Conservation (phyloP, 345 rosid species). For the Bretschneidera sinensis region DNA sequence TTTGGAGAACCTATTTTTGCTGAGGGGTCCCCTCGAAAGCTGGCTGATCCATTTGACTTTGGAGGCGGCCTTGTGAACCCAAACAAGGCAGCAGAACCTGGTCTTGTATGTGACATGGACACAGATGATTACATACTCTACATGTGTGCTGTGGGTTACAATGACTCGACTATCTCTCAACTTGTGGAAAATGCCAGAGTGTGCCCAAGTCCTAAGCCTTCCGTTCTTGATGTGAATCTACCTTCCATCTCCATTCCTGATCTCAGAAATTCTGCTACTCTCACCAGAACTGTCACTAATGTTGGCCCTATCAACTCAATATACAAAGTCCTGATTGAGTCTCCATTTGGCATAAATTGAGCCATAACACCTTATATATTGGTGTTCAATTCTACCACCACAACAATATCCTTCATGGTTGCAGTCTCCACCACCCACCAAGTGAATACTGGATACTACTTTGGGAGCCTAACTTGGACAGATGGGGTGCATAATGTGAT, state of each 20-base stretch:
- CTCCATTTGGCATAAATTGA: conserved; percentile 30
- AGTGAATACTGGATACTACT: conserved; percentile 31
- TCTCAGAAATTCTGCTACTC: conserved; percentile 12
- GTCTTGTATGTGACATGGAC: conserved; percentile 53
- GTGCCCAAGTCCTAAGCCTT: conserved; percentile 22
- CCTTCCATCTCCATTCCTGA: conserved; percentile 41
- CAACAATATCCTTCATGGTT: conserved; percentile 20
- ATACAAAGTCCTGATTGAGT: conserved; percentile 23
- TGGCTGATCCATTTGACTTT: conserved; percentile 45
- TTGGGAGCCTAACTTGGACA: conserved; percentile 45
- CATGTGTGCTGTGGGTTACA: conserved; percentile 42
- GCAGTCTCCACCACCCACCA: conserved; percentile 19
- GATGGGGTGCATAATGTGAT: conserved; percentile 29
- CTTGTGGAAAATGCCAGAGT: conserved; percentile 25
- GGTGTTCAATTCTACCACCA: conserved; percentile 21
- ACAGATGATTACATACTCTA: conserved; percentile 39
- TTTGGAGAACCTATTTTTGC: conserved; percentile 36
- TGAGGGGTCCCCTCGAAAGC: conserved; percentile 30
- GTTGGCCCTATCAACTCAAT: conserved; percentile 29
- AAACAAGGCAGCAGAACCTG: conserved; percentile 48
- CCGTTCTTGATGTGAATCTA: conserved; percentile 35
- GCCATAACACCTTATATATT: conserved; percentile 22
- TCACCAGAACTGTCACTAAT: conserved; percentile 41
- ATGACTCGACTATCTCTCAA: conserved; percentile 42
- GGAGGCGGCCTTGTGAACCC: conserved; percentile 70